Evolutionary conservation across 2,329 filamentous ascomycete genomes (phyloP).

Genomic region (Nemania diffusa): DNA sequence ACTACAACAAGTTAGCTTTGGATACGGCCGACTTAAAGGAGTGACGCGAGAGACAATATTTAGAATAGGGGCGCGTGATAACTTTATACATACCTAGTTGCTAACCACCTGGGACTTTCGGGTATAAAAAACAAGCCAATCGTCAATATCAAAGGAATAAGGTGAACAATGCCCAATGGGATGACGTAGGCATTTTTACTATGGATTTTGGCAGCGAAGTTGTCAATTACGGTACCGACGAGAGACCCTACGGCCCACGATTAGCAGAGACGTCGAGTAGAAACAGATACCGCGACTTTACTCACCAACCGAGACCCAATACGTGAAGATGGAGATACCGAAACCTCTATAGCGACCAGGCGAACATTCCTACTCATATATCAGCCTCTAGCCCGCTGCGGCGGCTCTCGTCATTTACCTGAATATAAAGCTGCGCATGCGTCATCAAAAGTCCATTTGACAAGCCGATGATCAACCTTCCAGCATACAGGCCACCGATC

Average conservation of each 20-base stretch:
- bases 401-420: constrained; percentile 26
- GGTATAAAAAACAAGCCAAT: constrained; percentile 54
- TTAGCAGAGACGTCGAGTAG: neutral
- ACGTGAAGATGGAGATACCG: constrained; percentile 59
- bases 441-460: constrained; percentile 55
- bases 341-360: constrained; percentile 60
- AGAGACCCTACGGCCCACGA: constrained; percentile 55
- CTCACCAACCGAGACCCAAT: constrained; percentile 60
- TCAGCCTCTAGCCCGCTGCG: constrained; percentile 22
- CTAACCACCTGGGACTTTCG: constrained; percentile 56
- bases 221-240: constrained; percentile 62
- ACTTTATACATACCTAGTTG: constrained; percentile 34
- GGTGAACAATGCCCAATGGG: constrained; percentile 46
- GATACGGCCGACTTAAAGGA: neutral
- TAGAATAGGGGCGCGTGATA: neutral
- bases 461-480: constrained; percentile 60
- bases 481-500: constrained; percentile 61
- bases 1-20: constrained; percentile 21
- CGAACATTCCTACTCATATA: constrained; percentile 54
- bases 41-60: neutral
- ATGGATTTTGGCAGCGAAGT: constrained; percentile 52
- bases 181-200: constrained; percentile 44
- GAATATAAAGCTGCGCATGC: constrained; percentile 46
- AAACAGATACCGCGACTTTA: constrained; percentile 29
- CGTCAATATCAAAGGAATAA: constrained; percentile 52